Evolutionary conservation across 345 rosid species (phyloP).

Genomic region (Iberis pinnata): DNA sequence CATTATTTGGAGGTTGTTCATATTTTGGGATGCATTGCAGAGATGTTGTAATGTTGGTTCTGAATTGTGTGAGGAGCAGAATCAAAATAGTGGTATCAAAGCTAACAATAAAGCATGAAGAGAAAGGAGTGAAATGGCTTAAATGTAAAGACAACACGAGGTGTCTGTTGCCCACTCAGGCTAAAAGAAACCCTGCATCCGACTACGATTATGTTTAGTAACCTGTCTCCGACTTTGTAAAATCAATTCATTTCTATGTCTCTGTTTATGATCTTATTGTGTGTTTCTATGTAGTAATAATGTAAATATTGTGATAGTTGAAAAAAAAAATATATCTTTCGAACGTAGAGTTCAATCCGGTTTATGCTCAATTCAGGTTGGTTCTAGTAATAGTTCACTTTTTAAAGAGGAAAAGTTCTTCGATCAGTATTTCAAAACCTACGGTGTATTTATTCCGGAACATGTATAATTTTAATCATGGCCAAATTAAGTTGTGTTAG

Average conservation of each 20-base stretch:
- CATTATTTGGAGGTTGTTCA: conserved; percentile 4
- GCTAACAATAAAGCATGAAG: conserved; percentile 45
- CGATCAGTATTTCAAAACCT: no score
- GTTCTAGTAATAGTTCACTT: no score
- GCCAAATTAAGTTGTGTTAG: no score
- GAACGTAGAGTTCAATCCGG: not conserved
- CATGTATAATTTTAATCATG: no score
- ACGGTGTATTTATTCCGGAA: no score
- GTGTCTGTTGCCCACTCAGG: conserved; percentile 50
- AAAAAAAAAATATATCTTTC: not conserved
- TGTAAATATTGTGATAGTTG: conserved; percentile 24
- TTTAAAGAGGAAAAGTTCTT: no score
- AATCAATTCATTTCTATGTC: conserved; percentile 16
- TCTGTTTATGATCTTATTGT: conserved; percentile 8
- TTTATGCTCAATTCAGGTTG: no score
- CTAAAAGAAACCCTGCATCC: conserved; percentile 42
- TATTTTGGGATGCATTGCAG: conserved; percentile 33
- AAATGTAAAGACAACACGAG: conserved; percentile 62
- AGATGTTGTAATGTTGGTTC: conserved; percentile 38
- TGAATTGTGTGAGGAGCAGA: conserved; percentile 52
- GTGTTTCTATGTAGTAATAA: conserved; percentile 3
- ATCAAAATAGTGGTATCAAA: conserved; percentile 47
- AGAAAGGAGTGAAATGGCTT: conserved; percentile 44
- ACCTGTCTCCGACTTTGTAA: conserved; percentile 5
- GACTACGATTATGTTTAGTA: conserved; percentile 58